A percentile compares a stretch with the other conserved stretches of the same genome.
Evolutionary conservation across 202 grass and related monocot species (phyloP).

Genomic region (Musa balbisiana): DNA sequence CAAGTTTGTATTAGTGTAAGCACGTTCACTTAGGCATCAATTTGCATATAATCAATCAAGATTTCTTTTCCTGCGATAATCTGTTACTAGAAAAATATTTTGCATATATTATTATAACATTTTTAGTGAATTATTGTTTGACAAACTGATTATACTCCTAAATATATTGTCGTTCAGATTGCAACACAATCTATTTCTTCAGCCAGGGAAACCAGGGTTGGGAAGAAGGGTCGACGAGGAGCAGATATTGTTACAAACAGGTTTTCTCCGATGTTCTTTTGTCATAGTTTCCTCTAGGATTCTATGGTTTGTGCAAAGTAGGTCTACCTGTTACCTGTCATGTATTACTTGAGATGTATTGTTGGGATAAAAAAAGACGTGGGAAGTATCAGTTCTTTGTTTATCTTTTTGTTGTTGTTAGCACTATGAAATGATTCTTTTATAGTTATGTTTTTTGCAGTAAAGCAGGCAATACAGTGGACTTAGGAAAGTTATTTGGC

Average conservation of each 20-base stretch:
- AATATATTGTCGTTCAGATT: conserved; percentile 35
- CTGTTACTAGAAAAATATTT: too few relatives aligned
- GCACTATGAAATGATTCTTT: conserved; percentile 7
- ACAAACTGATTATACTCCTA: neutral
- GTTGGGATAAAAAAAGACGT: neutral
- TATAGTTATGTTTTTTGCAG: conserved; percentile 31
- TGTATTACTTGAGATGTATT: neutral
- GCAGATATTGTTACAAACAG: conserved; percentile 72
- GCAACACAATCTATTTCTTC: conserved; percentile 82
- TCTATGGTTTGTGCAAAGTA: conserved; percentile 8
- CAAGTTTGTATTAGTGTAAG: too few relatives aligned
- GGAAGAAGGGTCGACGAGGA: conserved; percentile 74
- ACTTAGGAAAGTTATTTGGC: conserved; percentile 82
- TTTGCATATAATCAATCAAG: too few relatives aligned
- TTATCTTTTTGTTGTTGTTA: neutral
- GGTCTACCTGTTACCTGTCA: too few relatives aligned
- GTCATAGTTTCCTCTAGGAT: conserved; percentile 12
- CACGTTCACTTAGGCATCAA: too few relatives aligned
- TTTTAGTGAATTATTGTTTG: neutral
- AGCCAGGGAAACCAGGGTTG: conserved; percentile 69
- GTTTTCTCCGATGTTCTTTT: conserved; percentile 28
- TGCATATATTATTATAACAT: too few relatives aligned
- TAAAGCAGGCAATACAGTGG: conserved; percentile 74
- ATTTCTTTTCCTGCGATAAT: too few relatives aligned
- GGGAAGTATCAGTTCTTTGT: neutral